Evolutionary conservation across 345 rosid genomes (phyloP).

Genomic region (Clarkia xantiana): DNA sequence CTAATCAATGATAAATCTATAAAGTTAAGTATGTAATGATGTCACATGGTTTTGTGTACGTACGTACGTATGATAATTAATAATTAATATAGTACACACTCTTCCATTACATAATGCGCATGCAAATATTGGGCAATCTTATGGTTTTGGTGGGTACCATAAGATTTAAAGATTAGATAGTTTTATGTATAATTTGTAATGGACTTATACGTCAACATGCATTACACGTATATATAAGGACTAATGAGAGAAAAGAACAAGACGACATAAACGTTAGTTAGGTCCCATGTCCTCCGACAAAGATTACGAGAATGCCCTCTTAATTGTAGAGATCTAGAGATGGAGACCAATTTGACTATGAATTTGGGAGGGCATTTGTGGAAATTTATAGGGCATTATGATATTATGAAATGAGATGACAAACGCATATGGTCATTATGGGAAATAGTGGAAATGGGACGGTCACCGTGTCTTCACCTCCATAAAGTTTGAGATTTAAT

Average conservation of each 20-base stretch:
- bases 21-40: too few relatives aligned
- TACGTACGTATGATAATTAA: too few relatives aligned
- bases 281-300: not conserved
- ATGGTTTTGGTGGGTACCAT: conserved; percentile 6
- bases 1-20: too few relatives aligned
- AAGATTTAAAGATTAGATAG: too few relatives aligned
- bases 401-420: too few relatives aligned
- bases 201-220: conserved; percentile 15
- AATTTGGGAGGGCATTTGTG: conserved; percentile 4
- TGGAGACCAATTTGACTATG: not conserved
- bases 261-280: conserved; percentile 3
- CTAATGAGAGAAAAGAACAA: conserved; percentile 6
- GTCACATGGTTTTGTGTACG: too few relatives aligned
- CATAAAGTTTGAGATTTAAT: too few relatives aligned
- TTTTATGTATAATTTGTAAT: not conserved
- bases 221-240: conserved; percentile 22
- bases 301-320: conserved; percentile 3
- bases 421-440: too few relatives aligned
- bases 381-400: not conserved
- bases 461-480: too few relatives aligned
- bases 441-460: too few relatives aligned
- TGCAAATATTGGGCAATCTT: conserved; percentile 1
- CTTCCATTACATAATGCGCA: too few relatives aligned
- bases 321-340: not conserved
- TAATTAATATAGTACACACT: too few relatives aligned